A percentile compares a stretch with the other conserved stretches of the same genome.
Evolutionary conservation across 371 early-diverging fungal genomes (phyloP).

Genomic region (Syncephalastrum monosporum): DNA sequence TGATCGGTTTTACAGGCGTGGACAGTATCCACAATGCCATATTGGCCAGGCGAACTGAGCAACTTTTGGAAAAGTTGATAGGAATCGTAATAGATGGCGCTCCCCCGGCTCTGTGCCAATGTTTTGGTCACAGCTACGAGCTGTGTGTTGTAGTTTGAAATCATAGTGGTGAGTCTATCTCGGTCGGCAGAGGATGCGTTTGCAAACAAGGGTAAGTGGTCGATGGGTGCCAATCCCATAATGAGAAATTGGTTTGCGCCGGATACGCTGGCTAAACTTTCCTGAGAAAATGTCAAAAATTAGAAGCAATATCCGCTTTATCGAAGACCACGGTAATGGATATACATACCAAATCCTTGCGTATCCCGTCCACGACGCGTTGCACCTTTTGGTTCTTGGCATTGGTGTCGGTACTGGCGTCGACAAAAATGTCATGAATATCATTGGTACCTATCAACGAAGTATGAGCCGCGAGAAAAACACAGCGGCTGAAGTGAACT

Average conservation of each 20-base stretch:
- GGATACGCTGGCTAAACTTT: background rate
- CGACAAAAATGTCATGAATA: conserved; percentile 26
- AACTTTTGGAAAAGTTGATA: background rate
- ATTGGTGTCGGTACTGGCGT: background rate
- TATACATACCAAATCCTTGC: conserved; percentile 8
- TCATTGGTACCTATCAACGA: conserved; percentile 23
- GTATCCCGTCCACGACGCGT: conserved; percentile 6
- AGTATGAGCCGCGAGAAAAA: background rate
- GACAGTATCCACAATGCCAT: no score
- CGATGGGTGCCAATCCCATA: conserved; percentile 18
- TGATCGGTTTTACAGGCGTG: background rate
- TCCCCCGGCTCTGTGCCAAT: background rate
- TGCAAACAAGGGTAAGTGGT: conserved; percentile 12
- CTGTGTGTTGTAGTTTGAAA: no score
- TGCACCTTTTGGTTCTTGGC: background rate
- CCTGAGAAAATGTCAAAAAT: background rate
- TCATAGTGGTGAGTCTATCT: background rate
- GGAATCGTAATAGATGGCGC: background rate
- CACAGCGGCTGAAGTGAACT: background rate
- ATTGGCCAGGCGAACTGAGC: background rate
- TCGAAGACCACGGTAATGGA: background rate
- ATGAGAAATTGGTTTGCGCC: conserved; percentile 7
- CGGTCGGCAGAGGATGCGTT: background rate
- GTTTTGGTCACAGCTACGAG: no score
- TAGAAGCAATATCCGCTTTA: background rate